These are phyloP conservation scores for Emydomyces testavorans DNA, from an alignment of 2,329 filamentous ascomycete species.

Conservation along the genomic window DNA sequence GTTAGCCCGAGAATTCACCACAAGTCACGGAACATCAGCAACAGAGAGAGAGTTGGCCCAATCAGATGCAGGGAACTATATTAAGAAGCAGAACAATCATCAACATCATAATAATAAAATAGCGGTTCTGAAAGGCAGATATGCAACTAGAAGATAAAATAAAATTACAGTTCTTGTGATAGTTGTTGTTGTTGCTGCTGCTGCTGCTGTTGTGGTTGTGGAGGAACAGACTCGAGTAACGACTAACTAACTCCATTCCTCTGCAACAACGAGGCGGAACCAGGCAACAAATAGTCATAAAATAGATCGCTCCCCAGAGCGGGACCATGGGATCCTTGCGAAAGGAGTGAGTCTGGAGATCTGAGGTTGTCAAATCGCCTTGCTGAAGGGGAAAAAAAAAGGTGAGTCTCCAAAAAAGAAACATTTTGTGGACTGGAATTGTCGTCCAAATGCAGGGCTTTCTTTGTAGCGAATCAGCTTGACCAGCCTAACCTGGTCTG, in stretches of 20 bases:
- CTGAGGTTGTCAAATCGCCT: background rate
- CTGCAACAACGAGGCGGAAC: slow-evolving; percentile 9
- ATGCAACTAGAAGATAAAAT: too few relatives aligned
- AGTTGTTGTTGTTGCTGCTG: background rate
- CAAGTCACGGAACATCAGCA: slow-evolving; percentile 2
- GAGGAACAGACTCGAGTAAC: too few relatives aligned
- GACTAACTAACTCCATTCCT: too few relatives aligned
- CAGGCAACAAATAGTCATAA: slow-evolving; percentile 9
- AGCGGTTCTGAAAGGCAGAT: background rate
- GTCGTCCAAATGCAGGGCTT: slow-evolving; percentile 9
- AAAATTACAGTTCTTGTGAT: background rate
- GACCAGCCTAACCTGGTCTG: slow-evolving; percentile 1
- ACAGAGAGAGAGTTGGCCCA: background rate
- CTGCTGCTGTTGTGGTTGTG: background rate
- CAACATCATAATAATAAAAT: background rate
- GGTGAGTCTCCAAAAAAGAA: slow-evolving; percentile 5
- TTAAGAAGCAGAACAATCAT: background rate
- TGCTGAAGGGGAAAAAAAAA: background rate
- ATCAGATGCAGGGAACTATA: background rate
- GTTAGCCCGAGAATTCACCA: slow-evolving; percentile 3
- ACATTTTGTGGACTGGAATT: slow-evolving; percentile 2
- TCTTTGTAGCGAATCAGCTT: slow-evolving; percentile 4
- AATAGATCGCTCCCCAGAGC: too few relatives aligned
- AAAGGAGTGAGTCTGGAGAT: background rate
- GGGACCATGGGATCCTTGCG: slow-evolving; percentile 6